Evolutionary conservation across 352 stramenopile genomes (phyloP).

Genomic region (Phytophthora kernoviae): DNA sequence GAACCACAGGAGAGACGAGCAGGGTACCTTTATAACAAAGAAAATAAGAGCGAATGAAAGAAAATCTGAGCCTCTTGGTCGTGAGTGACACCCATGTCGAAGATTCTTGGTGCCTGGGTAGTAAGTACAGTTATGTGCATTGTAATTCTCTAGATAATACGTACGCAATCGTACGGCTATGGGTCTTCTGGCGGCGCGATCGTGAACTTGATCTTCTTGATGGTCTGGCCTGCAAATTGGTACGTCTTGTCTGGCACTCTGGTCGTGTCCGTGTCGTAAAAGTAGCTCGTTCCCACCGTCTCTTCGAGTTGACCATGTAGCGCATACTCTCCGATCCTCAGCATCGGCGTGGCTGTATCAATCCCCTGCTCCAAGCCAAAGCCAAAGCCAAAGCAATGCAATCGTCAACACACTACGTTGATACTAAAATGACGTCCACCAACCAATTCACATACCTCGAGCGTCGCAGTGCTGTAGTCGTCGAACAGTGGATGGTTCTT

Average conservation of each 20-base stretch:
- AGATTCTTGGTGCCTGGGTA: not conserved
- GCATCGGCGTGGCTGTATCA: conserved; percentile 61
- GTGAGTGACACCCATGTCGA: too few species aligned
- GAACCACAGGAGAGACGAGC: conserved; percentile 11
- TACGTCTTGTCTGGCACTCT: conserved; percentile 49
- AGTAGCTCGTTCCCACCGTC: conserved; percentile 80
- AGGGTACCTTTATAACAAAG: conserved; percentile 33
- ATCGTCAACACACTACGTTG: not conserved
- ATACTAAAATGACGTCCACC: not conserved
- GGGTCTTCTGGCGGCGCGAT: conserved; percentile 66
- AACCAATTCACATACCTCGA: conserved; percentile 48
- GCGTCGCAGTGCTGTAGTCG: conserved; percentile 61
- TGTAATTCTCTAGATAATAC: conserved; percentile 2
- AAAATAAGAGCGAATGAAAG: conserved; percentile 43
- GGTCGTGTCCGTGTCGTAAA: conserved; percentile 72
- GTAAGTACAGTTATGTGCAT: conserved; percentile 7
- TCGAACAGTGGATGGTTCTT: conserved; percentile 83
- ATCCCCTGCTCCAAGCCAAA: conserved; percentile 50
- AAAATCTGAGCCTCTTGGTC: conserved; percentile 22
- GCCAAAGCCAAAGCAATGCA: not conserved
- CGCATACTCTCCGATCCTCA: conserved; percentile 75
- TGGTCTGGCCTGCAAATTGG: conserved; percentile 67
- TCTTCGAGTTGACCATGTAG: conserved; percentile 74
- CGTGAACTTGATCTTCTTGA: conserved; percentile 83
- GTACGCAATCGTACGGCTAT: conserved; percentile 2